Evolutionary conservation across 257 asterid genomes (phyloP).

Genomic region (Jasminum sambac): DNA sequence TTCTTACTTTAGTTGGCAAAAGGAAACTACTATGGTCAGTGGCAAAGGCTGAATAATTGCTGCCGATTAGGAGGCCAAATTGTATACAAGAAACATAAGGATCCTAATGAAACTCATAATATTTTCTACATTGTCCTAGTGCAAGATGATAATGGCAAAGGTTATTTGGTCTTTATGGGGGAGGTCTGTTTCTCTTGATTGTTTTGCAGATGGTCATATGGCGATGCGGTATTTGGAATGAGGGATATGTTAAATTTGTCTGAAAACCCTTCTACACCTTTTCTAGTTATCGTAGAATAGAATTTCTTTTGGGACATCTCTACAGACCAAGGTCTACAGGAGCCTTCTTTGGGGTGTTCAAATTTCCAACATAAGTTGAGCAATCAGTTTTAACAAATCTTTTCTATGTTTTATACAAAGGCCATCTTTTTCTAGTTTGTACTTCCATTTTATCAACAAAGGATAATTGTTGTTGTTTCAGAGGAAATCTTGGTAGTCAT

Average conservation of each 20-base stretch:
- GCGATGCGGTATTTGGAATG: not conserved
- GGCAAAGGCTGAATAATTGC: not conserved
- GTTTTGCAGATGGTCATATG: not conserved
- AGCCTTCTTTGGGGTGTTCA: not conserved
- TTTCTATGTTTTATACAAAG: no score
- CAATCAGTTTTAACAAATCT: not conserved
- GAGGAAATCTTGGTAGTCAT: no score
- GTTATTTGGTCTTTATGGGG: not conserved
- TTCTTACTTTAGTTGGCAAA: not conserved
- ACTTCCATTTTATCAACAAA: no score
- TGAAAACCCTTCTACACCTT: not conserved
- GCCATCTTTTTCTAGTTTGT: no score
- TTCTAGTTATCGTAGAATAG: not conserved
- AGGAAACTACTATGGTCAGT: not conserved
- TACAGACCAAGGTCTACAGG: not conserved
- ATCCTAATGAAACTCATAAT: not conserved
- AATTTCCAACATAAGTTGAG: not conserved
- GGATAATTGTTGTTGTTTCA: no score
- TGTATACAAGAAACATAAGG: not conserved
- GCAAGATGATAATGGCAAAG: not conserved
- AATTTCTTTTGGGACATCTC: not conserved
- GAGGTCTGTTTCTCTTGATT: not conserved
- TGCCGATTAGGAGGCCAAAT: slow-evolving; percentile 2
- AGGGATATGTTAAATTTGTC: not conserved
- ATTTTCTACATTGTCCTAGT: not conserved